Percentiles rank a stretch among this genome's conserved stretches.
Conservation (phyloP, 768 basidiomycete species). For the Tulasnella sp. region DNA sequence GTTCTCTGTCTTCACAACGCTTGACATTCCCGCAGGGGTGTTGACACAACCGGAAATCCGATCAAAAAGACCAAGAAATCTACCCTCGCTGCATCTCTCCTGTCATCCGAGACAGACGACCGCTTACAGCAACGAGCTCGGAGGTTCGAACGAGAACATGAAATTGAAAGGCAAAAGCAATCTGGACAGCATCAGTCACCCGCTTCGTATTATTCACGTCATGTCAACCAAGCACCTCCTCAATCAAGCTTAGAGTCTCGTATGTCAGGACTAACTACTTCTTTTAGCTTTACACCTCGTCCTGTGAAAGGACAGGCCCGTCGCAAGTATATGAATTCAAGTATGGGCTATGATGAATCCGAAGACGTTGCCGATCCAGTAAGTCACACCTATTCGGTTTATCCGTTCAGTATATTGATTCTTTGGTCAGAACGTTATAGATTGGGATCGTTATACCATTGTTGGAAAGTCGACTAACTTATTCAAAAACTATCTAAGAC, state of each 20-base stretch:
- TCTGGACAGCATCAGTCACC: slow-evolving; percentile 16
- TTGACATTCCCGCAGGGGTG: slow-evolving; percentile 17
- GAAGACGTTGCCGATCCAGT: slow-evolving; percentile 15
- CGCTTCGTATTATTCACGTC: slow-evolving; percentile 19
- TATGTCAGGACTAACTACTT: slow-evolving; percentile 19
- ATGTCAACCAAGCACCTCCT: slow-evolving; percentile 16
- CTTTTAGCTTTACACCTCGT: slow-evolving; percentile 3
- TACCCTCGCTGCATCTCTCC: background rate
- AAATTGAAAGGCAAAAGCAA: slow-evolving; percentile 53
- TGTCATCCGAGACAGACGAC: slow-evolving; percentile 43
- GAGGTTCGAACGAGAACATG: slow-evolving; percentile 84
- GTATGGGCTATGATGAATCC: slow-evolving; percentile 11
- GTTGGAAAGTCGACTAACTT: slow-evolving; percentile 79
- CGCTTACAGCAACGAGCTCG: slow-evolving; percentile 64
- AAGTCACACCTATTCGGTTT: slow-evolving; percentile 1
- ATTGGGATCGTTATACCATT: slow-evolving; percentile 94
- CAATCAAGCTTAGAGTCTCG: slow-evolving; percentile 20
- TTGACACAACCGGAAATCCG: slow-evolving; percentile 32
- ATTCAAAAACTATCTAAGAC: slow-evolving; percentile 90
- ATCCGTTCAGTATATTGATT: background rate
- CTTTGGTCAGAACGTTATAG: slow-evolving; percentile 65
- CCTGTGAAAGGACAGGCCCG: slow-evolving; percentile 40
- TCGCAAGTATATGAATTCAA: slow-evolving; percentile 29
- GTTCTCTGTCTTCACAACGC: slow-evolving; percentile 23
- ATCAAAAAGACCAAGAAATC: slow-evolving; percentile 36